phyloP scores from a whole-genome alignment of 129 eudicot genomes.

The Solidago caesia region DNA sequence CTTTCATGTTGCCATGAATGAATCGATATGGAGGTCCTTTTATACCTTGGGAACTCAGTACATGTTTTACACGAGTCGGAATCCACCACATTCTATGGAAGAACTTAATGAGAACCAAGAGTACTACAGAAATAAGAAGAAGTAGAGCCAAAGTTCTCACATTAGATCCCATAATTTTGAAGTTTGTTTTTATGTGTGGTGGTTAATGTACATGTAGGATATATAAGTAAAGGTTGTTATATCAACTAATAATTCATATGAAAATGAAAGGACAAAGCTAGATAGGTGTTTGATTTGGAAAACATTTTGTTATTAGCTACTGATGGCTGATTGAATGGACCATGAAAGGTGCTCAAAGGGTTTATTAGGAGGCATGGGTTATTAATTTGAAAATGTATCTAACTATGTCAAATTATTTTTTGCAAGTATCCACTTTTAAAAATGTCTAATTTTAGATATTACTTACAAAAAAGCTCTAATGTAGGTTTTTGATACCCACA shows the following conservation, averaged over 20 bases:
- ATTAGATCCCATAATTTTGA: conserved; percentile 19
- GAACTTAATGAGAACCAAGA: conserved; percentile 25
- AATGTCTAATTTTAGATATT: no score
- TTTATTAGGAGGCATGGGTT: neutral
- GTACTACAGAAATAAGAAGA: neutral
- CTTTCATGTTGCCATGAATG: conserved; percentile 42
- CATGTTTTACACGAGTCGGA: conserved; percentile 33
- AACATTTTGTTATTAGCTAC: no score
- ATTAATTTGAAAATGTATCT: no score
- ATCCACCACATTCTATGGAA: conserved; percentile 42
- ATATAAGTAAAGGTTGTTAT: neutral
- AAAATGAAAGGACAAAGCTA: neutral
- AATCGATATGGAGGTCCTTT: conserved; percentile 44
- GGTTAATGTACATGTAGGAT: neutral
- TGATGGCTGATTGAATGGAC: neutral
- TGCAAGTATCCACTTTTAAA: no score
- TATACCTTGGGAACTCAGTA: conserved; percentile 39
- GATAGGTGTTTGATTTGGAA: neutral
- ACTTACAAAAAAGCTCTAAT: no score
- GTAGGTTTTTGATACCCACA: no score
- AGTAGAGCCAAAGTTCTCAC: conserved; percentile 1
- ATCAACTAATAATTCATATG: neutral
- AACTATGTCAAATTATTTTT: no score
- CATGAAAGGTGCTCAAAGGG: conserved; percentile 3
- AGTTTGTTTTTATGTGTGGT: neutral